phyloP scores from a whole-genome alignment of 352 stramenopile genomes.

The Phytophthora pisi region DNA sequence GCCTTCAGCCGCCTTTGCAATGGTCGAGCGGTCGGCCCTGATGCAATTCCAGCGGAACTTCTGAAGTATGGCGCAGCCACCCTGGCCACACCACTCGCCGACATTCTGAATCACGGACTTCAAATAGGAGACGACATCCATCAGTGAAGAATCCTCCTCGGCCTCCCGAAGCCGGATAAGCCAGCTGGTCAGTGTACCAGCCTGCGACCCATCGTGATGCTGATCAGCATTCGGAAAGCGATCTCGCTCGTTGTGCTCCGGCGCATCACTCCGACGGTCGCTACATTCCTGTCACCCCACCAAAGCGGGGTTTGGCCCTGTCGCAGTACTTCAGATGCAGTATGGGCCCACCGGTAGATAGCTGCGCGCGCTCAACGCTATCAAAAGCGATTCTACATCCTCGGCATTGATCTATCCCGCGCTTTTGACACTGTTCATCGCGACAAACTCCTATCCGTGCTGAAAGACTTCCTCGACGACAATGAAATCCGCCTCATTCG shows the following conservation, averaged over 20 bases:
- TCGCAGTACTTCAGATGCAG: conserved; percentile 10
- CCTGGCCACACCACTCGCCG: background rate
- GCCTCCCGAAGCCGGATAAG: conserved; percentile 8
- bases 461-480: conserved; percentile 1
- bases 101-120: conserved; percentile 9
- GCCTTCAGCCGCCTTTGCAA: conserved; percentile 1
- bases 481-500: conserved; percentile 16
- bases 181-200: too few species aligned
- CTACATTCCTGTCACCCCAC: conserved; percentile 2
- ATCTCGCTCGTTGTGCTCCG: too few species aligned
- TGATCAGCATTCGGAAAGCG: too few species aligned
- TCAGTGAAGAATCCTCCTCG: background rate
- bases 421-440: conserved; percentile 6
- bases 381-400: conserved; percentile 9
- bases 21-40: background rate
- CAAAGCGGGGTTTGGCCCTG: conserved; percentile 2
- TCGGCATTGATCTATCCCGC: conserved; percentile 12
- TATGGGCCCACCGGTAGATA: conserved; percentile 15
- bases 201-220: too few species aligned
- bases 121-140: conserved; percentile 4
- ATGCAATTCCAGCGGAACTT: conserved; percentile 5
- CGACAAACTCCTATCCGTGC: conserved; percentile 3
- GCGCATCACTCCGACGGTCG: background rate
- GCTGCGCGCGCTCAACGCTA: conserved; percentile 2
- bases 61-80: background rate